Conservation (phyloP, 2,329 filamentous ascomycete species). For the Paracamarosporium sp. region DNA sequence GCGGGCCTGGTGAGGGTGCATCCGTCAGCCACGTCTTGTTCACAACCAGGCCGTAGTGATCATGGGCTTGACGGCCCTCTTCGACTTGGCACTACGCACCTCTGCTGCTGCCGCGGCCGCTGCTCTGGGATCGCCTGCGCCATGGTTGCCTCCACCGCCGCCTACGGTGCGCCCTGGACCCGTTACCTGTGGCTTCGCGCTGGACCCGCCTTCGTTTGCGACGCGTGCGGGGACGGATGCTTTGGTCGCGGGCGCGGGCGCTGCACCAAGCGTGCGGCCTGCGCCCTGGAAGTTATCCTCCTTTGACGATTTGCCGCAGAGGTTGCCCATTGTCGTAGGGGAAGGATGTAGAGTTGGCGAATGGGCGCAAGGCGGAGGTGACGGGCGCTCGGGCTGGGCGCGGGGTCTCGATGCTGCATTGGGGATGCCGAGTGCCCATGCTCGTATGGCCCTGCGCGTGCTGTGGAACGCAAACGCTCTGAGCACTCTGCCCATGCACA, state of each 20-base stretch:
- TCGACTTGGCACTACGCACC: slow-evolving; percentile 60
- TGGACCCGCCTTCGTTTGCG: slow-evolving; percentile 20
- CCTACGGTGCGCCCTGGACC: slow-evolving; percentile 68
- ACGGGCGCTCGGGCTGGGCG: slow-evolving; percentile 17
- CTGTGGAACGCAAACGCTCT: too few species aligned
- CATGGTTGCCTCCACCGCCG: slow-evolving; percentile 44
- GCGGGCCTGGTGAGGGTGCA: slow-evolving; percentile 62
- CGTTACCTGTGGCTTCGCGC: slow-evolving; percentile 53
- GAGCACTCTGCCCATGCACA: too few species aligned
- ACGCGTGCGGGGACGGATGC: slow-evolving; percentile 43
- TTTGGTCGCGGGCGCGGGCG: slow-evolving; percentile 53
- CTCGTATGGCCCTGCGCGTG: too few species aligned
- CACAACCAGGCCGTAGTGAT: slow-evolving; percentile 26
- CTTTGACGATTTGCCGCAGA: slow-evolving; percentile 74
- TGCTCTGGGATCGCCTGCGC: slow-evolving; percentile 66
- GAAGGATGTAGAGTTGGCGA: slow-evolving; percentile 16
- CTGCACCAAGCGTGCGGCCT: slow-evolving; percentile 73
- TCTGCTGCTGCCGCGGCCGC: slow-evolving; percentile 84
- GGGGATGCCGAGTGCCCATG: not conserved
- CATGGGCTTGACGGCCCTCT: slow-evolving; percentile 17
- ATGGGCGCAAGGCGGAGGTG: slow-evolving; percentile 27
- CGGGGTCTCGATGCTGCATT: slow-evolving; percentile 19
- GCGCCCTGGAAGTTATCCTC: slow-evolving; percentile 72
- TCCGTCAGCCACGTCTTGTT: slow-evolving; percentile 18
- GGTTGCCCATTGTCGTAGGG: slow-evolving; percentile 74